Evolutionary conservation across 495 filamentous ascomycete genomes (phyloP).

Genomic region (Tuber melanosporum): DNA sequence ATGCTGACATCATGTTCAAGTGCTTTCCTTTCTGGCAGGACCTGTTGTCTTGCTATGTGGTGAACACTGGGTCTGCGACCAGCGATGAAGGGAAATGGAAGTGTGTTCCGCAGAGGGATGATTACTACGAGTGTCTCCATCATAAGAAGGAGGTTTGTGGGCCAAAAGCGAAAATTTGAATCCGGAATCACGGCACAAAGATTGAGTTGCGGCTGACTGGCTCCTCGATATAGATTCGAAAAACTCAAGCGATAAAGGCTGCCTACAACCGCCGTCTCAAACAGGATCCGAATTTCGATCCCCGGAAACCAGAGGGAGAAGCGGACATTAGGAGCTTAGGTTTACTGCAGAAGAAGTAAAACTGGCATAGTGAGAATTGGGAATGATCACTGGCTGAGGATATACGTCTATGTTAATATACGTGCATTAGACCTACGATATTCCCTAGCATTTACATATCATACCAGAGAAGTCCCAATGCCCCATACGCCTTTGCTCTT

Average conservation of each 20-base stretch:
- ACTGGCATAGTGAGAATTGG: neutral
- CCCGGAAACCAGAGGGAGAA: slow-evolving; percentile 47
- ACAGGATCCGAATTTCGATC: slow-evolving; percentile 67
- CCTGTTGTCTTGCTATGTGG: slow-evolving; percentile 79
- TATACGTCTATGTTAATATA: neutral
- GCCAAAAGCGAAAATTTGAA: slow-evolving; percentile 3
- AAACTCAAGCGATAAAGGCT: slow-evolving; percentile 68
- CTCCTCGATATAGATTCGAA: slow-evolving; percentile 56
- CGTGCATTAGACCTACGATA: neutral
- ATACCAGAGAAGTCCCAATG: neutral
- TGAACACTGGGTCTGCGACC: slow-evolving; percentile 62
- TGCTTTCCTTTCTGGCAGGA: slow-evolving; percentile 99
- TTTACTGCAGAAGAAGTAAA: slow-evolving; percentile 24
- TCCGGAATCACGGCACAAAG: slow-evolving; percentile 10
- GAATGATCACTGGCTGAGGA: neutral
- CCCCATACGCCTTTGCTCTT: neutral
- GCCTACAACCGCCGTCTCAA: slow-evolving; percentile 81
- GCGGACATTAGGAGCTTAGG: slow-evolving; percentile 48
- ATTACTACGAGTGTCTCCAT: slow-evolving; percentile 98
- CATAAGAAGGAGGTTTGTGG: slow-evolving; percentile 88
- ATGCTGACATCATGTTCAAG: slow-evolving; percentile 50
- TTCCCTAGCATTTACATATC: neutral
- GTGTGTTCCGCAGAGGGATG: slow-evolving; percentile 80
- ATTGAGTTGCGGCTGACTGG: slow-evolving; percentile 14
- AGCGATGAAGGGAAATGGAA: slow-evolving; percentile 78